These are phyloP conservation scores for Auricularia auricula-judae DNA, from an alignment of 768 basidiomycete species.

Conservation along the genomic window DNA sequence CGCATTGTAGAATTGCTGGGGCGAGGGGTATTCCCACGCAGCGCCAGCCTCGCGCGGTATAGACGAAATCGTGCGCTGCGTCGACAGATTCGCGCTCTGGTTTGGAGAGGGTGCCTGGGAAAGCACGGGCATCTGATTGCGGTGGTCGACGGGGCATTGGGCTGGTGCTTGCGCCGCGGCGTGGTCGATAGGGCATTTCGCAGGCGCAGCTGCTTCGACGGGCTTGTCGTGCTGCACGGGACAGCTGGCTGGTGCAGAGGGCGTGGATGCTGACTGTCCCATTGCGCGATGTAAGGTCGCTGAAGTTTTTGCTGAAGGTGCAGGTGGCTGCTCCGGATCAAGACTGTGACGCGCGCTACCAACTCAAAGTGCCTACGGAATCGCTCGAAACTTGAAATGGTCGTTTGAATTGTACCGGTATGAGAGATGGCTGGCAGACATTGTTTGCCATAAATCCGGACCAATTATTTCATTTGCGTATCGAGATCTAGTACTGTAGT, in stretches of 20 bases:
- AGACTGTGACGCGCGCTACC: no score
- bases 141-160: conserved; percentile 28
- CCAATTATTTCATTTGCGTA: no score
- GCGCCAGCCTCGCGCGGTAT: conserved; percentile 55
- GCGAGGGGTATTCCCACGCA: conserved; percentile 92
- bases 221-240: background rate
- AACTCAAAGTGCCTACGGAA: no score
- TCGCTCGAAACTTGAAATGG: no score
- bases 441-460: no score
- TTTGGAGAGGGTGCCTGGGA: conserved; percentile 53
- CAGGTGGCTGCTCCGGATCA: no score
- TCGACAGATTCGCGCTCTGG: conserved; percentile 54
- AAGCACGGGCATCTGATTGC: conserved; percentile 87
- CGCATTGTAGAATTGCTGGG: conserved; percentile 97
- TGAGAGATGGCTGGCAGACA: no score
- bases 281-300: background rate
- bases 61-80: conserved; percentile 64
- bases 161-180: conserved; percentile 18
- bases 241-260: background rate
- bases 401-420: no score
- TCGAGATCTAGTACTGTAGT: no score
- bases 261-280: background rate
- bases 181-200: conserved; percentile 58
- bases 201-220: conserved; percentile 12
- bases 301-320: no score